phyloP scores from a whole-genome alignment of 495 filamentous ascomycete genomes.

The Hypoxylon trugodes region DNA sequence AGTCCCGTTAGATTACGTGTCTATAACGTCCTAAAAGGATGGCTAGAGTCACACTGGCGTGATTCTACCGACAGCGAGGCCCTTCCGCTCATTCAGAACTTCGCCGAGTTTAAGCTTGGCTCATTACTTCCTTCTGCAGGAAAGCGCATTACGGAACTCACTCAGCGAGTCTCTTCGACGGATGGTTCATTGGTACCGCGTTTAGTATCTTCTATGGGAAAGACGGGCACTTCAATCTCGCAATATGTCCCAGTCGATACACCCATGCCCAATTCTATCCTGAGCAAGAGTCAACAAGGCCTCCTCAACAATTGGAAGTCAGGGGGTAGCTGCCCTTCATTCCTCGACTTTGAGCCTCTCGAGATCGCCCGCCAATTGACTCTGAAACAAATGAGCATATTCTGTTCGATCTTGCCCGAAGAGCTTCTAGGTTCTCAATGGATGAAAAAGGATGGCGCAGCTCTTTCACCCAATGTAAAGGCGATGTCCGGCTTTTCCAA shows the following conservation, averaged over 20 bases:
- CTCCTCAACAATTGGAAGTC: conserved; percentile 78
- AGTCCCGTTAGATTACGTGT: conserved; percentile 86
- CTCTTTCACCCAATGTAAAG: conserved; percentile 91
- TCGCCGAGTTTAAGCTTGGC: conserved; percentile 77
- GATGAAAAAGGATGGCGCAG: conserved; percentile 81
- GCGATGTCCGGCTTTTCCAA: conserved; percentile 94
- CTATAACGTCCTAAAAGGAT: conserved; percentile 96
- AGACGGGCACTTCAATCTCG: conserved; percentile 77
- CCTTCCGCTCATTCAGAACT: conserved; percentile 75
- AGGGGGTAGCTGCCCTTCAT: conserved; percentile 72
- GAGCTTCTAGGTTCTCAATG: conserved; percentile 94
- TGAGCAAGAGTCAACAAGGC: conserved; percentile 78
- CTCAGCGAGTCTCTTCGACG: conserved; percentile 79
- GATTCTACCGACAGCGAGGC: conserved; percentile 78
- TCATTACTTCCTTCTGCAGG: conserved; percentile 76
- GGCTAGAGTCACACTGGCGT: conserved; percentile 97
- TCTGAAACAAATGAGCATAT: conserved; percentile 90
- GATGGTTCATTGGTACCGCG: conserved; percentile 84
- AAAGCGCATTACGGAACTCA: conserved; percentile 78
- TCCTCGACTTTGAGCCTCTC: conserved; percentile 92
- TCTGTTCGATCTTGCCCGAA: conserved; percentile 90
- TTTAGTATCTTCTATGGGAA: conserved; percentile 86
- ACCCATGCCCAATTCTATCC: conserved; percentile 70
- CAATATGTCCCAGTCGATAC: conserved; percentile 74
- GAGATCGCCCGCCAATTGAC: conserved; percentile 95